Percentiles rank a stretch among this genome's conserved stretches.
Evolutionary conservation across 2,329 filamentous ascomycete genomes (phyloP).

Genomic region (Hypoxylon rubiginosum): DNA sequence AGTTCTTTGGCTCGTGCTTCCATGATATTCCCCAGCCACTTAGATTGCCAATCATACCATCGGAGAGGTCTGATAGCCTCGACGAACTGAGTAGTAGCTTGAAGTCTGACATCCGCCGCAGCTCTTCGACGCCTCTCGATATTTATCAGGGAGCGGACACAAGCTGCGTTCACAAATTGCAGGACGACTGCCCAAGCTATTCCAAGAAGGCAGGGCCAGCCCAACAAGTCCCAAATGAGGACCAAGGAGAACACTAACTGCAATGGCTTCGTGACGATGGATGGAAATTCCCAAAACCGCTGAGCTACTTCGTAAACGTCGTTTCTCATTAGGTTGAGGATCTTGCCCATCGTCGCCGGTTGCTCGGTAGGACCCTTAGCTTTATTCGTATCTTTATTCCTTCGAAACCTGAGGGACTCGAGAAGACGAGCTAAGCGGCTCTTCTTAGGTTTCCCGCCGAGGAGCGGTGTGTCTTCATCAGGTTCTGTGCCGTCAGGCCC

Average conservation of each 20-base stretch:
- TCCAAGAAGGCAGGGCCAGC: conserved; percentile 82
- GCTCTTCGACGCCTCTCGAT: conserved; percentile 79
- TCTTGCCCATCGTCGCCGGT: conserved; percentile 88
- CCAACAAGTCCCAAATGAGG: conserved; percentile 83
- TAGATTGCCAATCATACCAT: conserved; percentile 86
- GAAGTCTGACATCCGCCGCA: conserved; percentile 82
- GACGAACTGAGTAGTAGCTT: conserved; percentile 87
- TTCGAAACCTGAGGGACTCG: conserved; percentile 45
- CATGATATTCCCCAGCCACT: conserved; percentile 79
- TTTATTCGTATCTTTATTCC: conserved; percentile 39
- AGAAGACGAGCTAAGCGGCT: conserved; percentile 48
- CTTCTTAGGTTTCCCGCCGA: conserved; percentile 41
- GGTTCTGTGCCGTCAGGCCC: conserved; percentile 19
- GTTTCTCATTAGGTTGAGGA: conserved; percentile 86
- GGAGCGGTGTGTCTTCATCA: conserved; percentile 45
- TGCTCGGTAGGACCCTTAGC: conserved; percentile 56
- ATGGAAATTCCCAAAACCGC: conserved; percentile 87
- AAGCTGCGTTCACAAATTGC: conserved; percentile 76
- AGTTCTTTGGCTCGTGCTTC: conserved; percentile 77
- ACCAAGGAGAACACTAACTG: conserved; percentile 80
- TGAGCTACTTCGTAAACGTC: conserved; percentile 88
- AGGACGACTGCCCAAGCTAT: conserved; percentile 77
- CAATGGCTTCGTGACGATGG: conserved; percentile 81
- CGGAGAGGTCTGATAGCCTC: conserved; percentile 85
- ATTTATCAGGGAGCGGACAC: conserved; percentile 75